Evolutionary conservation across 768 basidiomycete species (phyloP), one percentile per base, ranked within the genome.

Genomic region (Lactarius hengduanensis): DNA sequence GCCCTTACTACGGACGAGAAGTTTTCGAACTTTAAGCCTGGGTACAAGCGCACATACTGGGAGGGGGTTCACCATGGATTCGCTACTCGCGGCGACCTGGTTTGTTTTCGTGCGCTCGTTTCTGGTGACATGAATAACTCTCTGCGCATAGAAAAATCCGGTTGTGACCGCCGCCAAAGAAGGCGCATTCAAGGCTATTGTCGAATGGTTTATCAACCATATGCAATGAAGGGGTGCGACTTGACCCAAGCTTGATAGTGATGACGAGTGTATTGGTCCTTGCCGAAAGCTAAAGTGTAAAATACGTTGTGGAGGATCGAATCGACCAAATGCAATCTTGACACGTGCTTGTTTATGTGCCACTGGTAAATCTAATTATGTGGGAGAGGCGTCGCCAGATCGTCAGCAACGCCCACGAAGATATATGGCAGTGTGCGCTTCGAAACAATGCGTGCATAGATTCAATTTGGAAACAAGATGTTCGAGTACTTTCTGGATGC

Each of bases 11-110:
- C 78, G 3, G 79, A 80, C 58, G 72, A 77, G 65, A 74, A 82
- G 57, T 69, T 83, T 32, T 78, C 75, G 11, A 73, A 72, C 65
- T 78, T 77, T 62, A 71, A 70, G 11, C 76, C 78, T 11, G 80
- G 76, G 43, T 81, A 80, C 68, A 72, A 73, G 64, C 67, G 77
- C 45, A 75, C 73, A 64, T 76, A 76, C 61, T 79, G 65, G 16
- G 72, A 75, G 0, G 80, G 82, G 0, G 80, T 79, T 18, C 50
- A 67, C 0, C 83, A 84, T 63, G 83, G 84, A 3, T 85, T 84
- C 34, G 61, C 63, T 15, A 38, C 80, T 4, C 80, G 82, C 8
- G 82, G 82, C 4, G 74, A 76, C 59, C 47, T 70, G 50, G 74
- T 75, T 59, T 55, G 73, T 68, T 20, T 15, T 40, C 11, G 11